Conservation (phyloP, 2,329 filamentous ascomycete species). For the Dendryphion nanum region DNA sequence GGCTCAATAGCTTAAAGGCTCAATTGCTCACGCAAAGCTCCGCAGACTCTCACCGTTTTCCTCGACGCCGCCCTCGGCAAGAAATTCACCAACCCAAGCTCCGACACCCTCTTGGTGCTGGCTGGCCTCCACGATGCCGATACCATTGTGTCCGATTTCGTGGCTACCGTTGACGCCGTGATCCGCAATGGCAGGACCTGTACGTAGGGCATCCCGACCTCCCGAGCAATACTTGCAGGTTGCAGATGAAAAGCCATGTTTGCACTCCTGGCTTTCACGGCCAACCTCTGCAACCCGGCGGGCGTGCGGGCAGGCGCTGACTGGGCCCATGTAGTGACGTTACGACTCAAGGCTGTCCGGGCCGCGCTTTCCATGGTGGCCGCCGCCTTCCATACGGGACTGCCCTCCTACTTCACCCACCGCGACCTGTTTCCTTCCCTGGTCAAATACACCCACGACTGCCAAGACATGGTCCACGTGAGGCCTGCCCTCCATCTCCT, state of each 20-base stretch:
- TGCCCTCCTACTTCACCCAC: slow-evolving; percentile 93
- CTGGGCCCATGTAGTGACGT: slow-evolving; percentile 55
- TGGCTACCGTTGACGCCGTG: slow-evolving; percentile 75
- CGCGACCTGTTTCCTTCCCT: slow-evolving; percentile 89
- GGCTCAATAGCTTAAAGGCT: no score
- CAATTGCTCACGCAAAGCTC: no score
- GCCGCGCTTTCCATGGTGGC: slow-evolving; percentile 81
- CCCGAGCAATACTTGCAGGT: not conserved
- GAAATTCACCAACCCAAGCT: slow-evolving; percentile 91
- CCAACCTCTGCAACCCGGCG: no score
- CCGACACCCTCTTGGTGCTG: slow-evolving; percentile 87
- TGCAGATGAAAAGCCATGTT: not conserved
- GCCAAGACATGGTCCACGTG: slow-evolving; percentile 60
- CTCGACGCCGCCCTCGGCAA: slow-evolving; percentile 79
- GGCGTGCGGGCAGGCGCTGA: no score
- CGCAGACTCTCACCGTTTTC: slow-evolving; percentile 87
- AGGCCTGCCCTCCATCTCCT: slow-evolving; percentile 77
- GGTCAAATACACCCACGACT: slow-evolving; percentile 91
- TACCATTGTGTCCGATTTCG: slow-evolving; percentile 82
- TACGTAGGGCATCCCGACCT: no score
- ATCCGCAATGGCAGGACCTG: slow-evolving; percentile 73
- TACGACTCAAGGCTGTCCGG: slow-evolving; percentile 77
- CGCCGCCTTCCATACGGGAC: slow-evolving; percentile 91
- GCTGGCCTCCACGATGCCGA: slow-evolving; percentile 89
- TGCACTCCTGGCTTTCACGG: no score